Percentiles rank a stretch among this genome's conserved stretches.
These are phyloP conservation scores for Rhizopus sp. DNA, from an alignment of 371 early-diverging fungal genomes.

Conservation along the genomic window DNA sequence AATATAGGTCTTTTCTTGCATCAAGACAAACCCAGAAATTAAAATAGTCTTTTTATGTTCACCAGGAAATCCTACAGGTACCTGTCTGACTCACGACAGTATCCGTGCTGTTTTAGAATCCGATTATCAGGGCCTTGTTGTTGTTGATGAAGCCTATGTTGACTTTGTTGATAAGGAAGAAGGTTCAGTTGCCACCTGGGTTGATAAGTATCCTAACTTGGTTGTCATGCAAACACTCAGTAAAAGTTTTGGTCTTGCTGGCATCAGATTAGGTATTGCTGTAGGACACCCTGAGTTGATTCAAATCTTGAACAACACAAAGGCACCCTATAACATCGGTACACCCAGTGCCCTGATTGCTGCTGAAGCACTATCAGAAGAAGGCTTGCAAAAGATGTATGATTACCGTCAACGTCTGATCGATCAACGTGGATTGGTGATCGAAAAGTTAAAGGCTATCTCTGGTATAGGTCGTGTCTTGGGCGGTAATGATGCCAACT, in stretches of 20 bases:
- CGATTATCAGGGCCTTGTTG: slow-evolving; percentile 77
- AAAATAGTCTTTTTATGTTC: slow-evolving; percentile 94
- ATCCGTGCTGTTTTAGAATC: slow-evolving; percentile 75
- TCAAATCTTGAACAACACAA: slow-evolving; percentile 89
- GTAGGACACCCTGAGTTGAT: slow-evolving; percentile 81
- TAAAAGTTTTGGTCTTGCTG: slow-evolving; percentile 97
- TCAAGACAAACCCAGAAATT: slow-evolving; percentile 71
- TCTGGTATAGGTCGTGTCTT: slow-evolving; percentile 68
- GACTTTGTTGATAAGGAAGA: slow-evolving; percentile 82
- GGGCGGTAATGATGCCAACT: slow-evolving; percentile 93
- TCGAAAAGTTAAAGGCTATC: slow-evolving; percentile 56
- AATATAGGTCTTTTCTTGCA: slow-evolving; percentile 57
- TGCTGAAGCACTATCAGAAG: slow-evolving; percentile 71
- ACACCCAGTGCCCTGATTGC: slow-evolving; percentile 84
- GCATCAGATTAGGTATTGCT: slow-evolving; percentile 89
- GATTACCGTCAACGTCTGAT: slow-evolving; percentile 57
- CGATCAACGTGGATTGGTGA: slow-evolving; percentile 65
- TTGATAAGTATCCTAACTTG: slow-evolving; percentile 84
- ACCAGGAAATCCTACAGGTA: slow-evolving; percentile 98
- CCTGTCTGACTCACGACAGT: slow-evolving; percentile 67
- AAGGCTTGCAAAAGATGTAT: slow-evolving; percentile 73
- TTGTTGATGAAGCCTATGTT: slow-evolving; percentile 98
- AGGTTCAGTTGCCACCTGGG: slow-evolving; percentile 78
- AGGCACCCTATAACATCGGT: slow-evolving; percentile 97
- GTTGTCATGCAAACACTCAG: slow-evolving; percentile 96